Base-by-base conservation (phyloP, 768 basidiomycete species). In the Amanita jacksonii region DNA sequence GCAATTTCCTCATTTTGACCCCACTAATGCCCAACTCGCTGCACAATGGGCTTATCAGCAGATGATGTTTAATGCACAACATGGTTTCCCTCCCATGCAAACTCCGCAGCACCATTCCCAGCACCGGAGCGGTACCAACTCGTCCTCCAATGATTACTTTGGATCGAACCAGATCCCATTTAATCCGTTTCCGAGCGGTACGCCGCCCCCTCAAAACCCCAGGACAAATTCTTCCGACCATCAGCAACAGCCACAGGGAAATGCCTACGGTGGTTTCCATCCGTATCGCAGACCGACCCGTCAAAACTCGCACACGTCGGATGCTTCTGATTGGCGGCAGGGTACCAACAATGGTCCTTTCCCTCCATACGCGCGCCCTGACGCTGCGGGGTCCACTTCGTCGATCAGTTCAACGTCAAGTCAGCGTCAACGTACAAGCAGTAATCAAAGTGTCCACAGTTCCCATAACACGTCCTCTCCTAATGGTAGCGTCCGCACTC, bases 1-100 rank as follows among this genome's bases (percentile, higher is more conserved):
- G 12, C 80, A 74, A 52, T 61, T 67, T 51, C 72, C 73, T n/a
- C 86, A 76, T 59, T 86, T 79, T 54, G 84, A 88, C 61, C 83
- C 81, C 10, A 62, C 75, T 8, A 79, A 81, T 51, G 82, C 82
- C 41, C 83, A 82, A 51, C 76, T 86, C 45, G 77, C 79, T 45
- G 81, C 85, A 3, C 84, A 85, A 60, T 90, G 87, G 86, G 84
- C 86, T 28, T 90, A 90, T 64, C 86, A 88, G 62, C 86, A 89
- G 56, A 88, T 89, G 86, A 79, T 90, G 79, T 83, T 77, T 65
- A 79, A 75, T 54, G 79, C 79, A 37, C 75, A 79, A 52, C 76
- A 77, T 37, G 67, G 64, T 36, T 72, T 69, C 54, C 58, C 60
- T 23, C 60, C 52, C 48, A 64, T 69, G n/a, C 67, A 75, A 52